Conservation (phyloP, 1,284 basidiomycete genomes). For the Cutaneotrichosporon sp. region DNA sequence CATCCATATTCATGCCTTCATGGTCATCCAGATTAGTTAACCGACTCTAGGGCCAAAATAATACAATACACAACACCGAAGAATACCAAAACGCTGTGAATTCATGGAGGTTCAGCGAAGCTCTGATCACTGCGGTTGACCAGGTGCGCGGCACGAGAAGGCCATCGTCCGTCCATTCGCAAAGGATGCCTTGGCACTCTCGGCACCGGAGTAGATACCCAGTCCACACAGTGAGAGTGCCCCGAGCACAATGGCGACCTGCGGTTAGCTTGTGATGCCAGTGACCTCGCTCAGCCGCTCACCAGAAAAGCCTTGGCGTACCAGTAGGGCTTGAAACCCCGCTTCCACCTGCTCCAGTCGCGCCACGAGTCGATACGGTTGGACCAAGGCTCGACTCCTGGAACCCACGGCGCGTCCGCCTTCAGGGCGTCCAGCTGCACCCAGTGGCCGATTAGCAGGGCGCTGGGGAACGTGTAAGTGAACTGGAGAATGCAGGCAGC, state of each 20-base stretch:
- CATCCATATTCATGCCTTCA: too few relatives aligned
- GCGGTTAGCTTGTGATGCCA: neutral
- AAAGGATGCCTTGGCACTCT: constrained; percentile 8
- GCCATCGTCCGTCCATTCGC: constrained; percentile 3
- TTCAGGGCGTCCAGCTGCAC: constrained; percentile 17
- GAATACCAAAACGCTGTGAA: too few relatives aligned
- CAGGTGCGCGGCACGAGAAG: constrained; percentile 19
- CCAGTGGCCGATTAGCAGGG: constrained; percentile 19
- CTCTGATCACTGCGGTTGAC: constrained; percentile 14
- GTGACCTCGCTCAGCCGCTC: neutral
- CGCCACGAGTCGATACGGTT: constrained; percentile 17
- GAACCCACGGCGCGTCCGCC: constrained; percentile 15
- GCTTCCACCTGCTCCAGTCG: constrained; percentile 15
- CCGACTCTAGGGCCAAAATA: too few relatives aligned
- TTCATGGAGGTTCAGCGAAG: too few relatives aligned
- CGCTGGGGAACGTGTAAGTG: constrained; percentile 17
- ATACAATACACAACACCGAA: too few relatives aligned
- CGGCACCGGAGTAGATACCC: constrained; percentile 17
- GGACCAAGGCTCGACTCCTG: constrained; percentile 14
- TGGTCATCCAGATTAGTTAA: too few relatives aligned
- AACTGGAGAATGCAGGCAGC: constrained; percentile 29
- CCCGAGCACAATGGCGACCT: constrained; percentile 8
- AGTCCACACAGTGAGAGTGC: constrained; percentile 10
- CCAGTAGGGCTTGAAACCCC: constrained; percentile 19
- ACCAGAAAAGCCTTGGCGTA: constrained; percentile 14